Percentiles rank a stretch among this genome's conserved stretches.
These are phyloP conservation scores for Zygosaccharomyces pseudobailii DNA, from an alignment of 1,139 yeast species.

Conservation along the genomic window DNA sequence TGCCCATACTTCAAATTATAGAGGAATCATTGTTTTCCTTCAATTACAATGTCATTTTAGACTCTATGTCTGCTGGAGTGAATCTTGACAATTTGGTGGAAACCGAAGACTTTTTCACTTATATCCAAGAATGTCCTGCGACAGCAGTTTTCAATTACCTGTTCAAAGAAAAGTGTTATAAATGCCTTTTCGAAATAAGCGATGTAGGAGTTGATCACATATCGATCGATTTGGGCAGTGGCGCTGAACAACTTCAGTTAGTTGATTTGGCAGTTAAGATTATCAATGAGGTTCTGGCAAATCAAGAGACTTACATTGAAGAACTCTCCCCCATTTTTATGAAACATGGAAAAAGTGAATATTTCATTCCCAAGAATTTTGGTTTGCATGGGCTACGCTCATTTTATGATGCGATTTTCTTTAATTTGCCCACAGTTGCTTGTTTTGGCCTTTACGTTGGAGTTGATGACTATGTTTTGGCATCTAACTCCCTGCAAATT, in stretches of 20 bases:
- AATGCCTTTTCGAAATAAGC: conserved; percentile 52
- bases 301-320: conserved; percentile 53
- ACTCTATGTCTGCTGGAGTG: conserved; percentile 46
- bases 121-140: conserved; percentile 60
- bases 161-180: conserved; percentile 54
- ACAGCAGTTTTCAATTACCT: conserved; percentile 57
- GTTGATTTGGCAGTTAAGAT: conserved; percentile 41
- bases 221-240: conserved; percentile 37
- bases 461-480: conserved; percentile 44
- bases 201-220: conserved; percentile 53
- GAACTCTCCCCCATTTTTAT: conserved; percentile 43
- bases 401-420: conserved; percentile 66
- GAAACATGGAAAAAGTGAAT: conserved; percentile 29
- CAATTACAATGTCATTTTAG: conserved; percentile 57
- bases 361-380: conserved; percentile 47
- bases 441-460: conserved; percentile 69
- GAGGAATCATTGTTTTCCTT: conserved; percentile 51
- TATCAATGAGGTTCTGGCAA: conserved; percentile 45
- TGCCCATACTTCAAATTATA: conserved; percentile 49
- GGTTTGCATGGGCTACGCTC: conserved; percentile 61
- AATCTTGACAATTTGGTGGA: conserved; percentile 49
- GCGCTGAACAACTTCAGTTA: conserved; percentile 35
- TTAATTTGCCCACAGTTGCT: conserved; percentile 63
- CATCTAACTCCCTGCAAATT: conserved; percentile 50
- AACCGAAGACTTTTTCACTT: conserved; percentile 38